Conservation (phyloP, 2,329 filamentous ascomycete genomes). For the Fusarium circinatum region DNA sequence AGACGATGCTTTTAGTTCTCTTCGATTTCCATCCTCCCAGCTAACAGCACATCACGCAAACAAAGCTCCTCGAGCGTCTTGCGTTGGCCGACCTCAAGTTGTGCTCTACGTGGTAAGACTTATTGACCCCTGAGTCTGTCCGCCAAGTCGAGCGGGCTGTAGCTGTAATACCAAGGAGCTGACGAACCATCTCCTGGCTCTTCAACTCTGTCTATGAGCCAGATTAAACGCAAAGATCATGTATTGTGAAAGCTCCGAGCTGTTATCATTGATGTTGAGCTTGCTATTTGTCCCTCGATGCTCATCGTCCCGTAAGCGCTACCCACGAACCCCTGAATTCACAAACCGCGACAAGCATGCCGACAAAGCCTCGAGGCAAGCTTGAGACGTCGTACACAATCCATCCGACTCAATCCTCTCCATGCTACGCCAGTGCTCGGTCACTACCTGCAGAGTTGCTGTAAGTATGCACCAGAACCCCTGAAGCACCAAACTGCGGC, state of each 20-base stretch:
- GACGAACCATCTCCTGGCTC: not conserved
- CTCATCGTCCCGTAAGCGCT: not conserved
- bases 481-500: not conserved
- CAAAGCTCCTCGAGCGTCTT: not conserved
- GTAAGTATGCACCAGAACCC: not conserved
- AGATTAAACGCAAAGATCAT: too few species aligned
- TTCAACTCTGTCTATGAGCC: not conserved
- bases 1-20: not conserved
- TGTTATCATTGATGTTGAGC: not conserved
- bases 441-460: not conserved
- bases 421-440: not conserved
- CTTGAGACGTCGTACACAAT: not conserved
- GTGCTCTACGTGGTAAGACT: not conserved
- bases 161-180: not conserved
- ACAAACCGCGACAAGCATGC: not conserved
- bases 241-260: not conserved
- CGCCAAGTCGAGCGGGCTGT: not conserved
- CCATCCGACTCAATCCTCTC: too few species aligned
- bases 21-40: not conserved
- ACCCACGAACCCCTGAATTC: not conserved
- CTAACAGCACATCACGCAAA: not conserved
- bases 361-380: not conserved
- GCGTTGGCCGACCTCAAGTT: not conserved
- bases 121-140: not conserved
- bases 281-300: not conserved